Conservation (phyloP, 306 rosid species). For the Acacia crassicarpa region DNA sequence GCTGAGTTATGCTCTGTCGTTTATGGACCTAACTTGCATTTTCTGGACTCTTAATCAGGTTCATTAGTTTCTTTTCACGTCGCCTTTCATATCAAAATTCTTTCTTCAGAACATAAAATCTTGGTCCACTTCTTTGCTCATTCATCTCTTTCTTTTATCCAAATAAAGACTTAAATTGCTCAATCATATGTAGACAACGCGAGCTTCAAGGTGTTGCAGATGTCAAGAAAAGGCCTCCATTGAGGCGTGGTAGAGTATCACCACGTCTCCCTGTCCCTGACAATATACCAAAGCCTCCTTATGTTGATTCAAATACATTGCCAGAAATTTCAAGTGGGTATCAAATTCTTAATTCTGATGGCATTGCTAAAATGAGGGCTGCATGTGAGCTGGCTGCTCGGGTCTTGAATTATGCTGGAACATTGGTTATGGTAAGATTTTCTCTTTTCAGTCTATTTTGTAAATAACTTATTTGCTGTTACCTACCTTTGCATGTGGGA, state of each 20-base stretch:
- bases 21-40: slow-evolving; percentile 13
- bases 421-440: slow-evolving; percentile 77
- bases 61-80: neutral
- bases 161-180: neutral
- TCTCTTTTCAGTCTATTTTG: slow-evolving; percentile 19
- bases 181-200: slow-evolving; percentile 59
- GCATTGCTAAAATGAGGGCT: slow-evolving; percentile 77
- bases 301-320: slow-evolving; percentile 62
- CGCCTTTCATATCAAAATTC: slow-evolving; percentile 7
- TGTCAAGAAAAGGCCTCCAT: slow-evolving; percentile 52
- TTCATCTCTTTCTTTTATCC: slow-evolving; percentile 22
- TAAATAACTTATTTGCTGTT: slow-evolving; percentile 4
- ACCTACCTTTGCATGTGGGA: slow-evolving; percentile 4
- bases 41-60: neutral
- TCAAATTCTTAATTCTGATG: slow-evolving; percentile 80
- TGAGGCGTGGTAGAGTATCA: slow-evolving; percentile 81
- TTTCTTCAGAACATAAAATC: slow-evolving; percentile 11
- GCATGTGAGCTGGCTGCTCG: slow-evolving; percentile 94
- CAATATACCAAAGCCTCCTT: slow-evolving; percentile 82
- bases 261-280: slow-evolving; percentile 83
- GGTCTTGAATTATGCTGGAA: slow-evolving; percentile 84
- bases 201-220: slow-evolving; percentile 50
- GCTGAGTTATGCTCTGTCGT: neutral
- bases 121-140: neutral
- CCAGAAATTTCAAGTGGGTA: slow-evolving; percentile 77